These are phyloP conservation scores for Collybiopsis confluens DNA, from an alignment of 768 basidiomycete species.

Conservation along the genomic window DNA sequence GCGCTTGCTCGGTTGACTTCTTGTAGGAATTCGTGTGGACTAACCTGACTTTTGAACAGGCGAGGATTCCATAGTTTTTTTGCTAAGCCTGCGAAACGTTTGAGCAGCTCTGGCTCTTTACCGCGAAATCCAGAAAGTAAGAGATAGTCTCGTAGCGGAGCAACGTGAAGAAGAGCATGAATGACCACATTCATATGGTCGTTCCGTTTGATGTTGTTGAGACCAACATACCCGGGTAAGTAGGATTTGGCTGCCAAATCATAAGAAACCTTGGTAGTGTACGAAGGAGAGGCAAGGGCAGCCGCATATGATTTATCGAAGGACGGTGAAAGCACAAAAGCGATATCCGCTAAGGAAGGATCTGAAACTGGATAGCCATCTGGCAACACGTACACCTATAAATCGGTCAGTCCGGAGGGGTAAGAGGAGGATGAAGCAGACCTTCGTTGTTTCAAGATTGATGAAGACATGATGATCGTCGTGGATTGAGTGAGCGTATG, in stretches of 20 bases:
- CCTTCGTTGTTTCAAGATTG: conserved; percentile 91
- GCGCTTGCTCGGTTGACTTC: conserved; percentile 88
- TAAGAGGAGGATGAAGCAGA: conserved; percentile 23
- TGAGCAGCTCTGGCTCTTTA: conserved; percentile 83
- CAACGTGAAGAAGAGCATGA: conserved; percentile 86
- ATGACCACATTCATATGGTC: conserved; percentile 98
- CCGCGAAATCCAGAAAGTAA: conserved; percentile 69
- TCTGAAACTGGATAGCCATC: conserved; percentile 97
- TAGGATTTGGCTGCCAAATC: conserved; percentile 82
- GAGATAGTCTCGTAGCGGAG: conserved; percentile 84
- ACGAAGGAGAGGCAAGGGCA: conserved; percentile 51
- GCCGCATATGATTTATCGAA: conserved; percentile 64
- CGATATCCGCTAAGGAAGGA: conserved; percentile 93
- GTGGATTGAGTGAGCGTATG: conserved; percentile 95
- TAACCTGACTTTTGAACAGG: conserved; percentile 96
- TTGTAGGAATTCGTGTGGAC: conserved; percentile 98
- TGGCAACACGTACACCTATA: conserved; percentile 93
- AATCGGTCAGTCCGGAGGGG: background rate
- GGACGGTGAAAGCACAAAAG: conserved; percentile 83
- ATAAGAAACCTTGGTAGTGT: conserved; percentile 72
- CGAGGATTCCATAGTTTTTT: conserved; percentile 97
- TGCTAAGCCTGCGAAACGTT: conserved; percentile 80
- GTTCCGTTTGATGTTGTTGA: conserved; percentile 97
- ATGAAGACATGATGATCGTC: conserved; percentile 99
- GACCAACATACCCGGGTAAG: conserved; percentile 88